phyloP scores from a whole-genome alignment of 2,329 filamentous ascomycete species.

The Aspergillus versicolor region DNA sequence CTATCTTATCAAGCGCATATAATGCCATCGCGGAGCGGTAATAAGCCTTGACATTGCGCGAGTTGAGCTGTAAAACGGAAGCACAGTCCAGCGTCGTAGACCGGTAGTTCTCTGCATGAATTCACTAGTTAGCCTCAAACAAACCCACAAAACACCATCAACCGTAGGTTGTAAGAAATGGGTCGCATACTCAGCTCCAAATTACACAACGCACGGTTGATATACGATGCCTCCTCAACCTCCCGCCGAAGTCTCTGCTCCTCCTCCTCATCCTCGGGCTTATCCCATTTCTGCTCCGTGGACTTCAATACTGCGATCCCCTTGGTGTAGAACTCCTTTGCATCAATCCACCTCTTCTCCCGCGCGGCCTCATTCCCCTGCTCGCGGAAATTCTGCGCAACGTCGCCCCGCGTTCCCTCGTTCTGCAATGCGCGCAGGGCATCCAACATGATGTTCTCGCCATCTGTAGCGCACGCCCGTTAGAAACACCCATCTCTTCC shows the following conservation, averaged over 20 bases:
- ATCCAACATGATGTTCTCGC: constrained; percentile 80
- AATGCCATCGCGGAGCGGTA: constrained; percentile 81
- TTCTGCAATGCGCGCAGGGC: constrained; percentile 88
- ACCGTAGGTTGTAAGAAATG: background rate
- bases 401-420: constrained; percentile 84
- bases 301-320: constrained; percentile 70
- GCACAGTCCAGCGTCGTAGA: constrained; percentile 83
- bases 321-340: constrained; percentile 87
- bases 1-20: constrained; percentile 72
- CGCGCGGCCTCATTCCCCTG: constrained; percentile 88
- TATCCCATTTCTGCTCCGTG: constrained; percentile 58
- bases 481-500: background rate
- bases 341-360: constrained; percentile 72
- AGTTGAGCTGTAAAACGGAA: constrained; percentile 73
- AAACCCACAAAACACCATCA: background rate
- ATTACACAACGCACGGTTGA: constrained; percentile 88
- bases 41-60: constrained; percentile 81
- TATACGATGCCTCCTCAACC: constrained; percentile 73
- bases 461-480: constrained; percentile 33
- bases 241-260: constrained; percentile 63
- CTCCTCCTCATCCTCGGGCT: constrained; percentile 54
- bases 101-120: constrained; percentile 72
- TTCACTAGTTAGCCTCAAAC: background rate
- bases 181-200: constrained; percentile 67
- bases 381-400: constrained; percentile 80